Base-by-base conservation (phyloP, 345 rosid genomes). In the Mercurialis annua region DNA sequence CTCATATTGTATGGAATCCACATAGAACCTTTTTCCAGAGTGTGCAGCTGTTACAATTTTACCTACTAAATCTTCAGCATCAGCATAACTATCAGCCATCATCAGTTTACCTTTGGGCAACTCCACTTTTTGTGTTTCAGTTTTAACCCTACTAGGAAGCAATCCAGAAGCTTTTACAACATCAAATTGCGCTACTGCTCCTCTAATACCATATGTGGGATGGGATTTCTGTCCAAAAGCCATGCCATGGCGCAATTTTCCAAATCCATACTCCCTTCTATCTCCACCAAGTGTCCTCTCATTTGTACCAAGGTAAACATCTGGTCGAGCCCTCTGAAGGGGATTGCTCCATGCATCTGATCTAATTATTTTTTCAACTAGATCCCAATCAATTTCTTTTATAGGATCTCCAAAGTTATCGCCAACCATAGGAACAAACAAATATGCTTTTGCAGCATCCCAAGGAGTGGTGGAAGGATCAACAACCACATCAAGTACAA, bases 391-490 rank as follows among this genome's bases (percentile, higher is more conserved):
- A 79, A 94, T 80, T 69, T 86, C 90, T 80, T 80, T 76, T 15
- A 80, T 24, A 73, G 94, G 96, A 79, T 93, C 92, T 75, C 66
- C 69, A 59, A 65, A 77, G 73, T 71, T 80, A 78, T 84, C 90
- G 80, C 91, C 83, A 80, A 85, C 80, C 86, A 94, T 72, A 66
- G 99, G 99, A 69, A 89, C 88, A 80, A 94, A 94, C 81, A 94
- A 82, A 87, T 94, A 94, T 59, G 99, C 95, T 84, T 94, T 94
- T 62, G 89, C 87, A 80, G 93, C 89, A 94, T 91, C 97, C 99
- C 99, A 94, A 4, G 99, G 99, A 71, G 99, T 94, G 48, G 96
- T 90, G 78, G 95, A 83, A 76, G 99, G 99, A 81, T 94, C 96
- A 64, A 94, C 99, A 86, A 87, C 96, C 90, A 94, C 99, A 52